Evolutionary conservation across 2,329 filamentous ascomycete species (phyloP).

Genomic region (Colletotrichum gloeosporioides): DNA sequence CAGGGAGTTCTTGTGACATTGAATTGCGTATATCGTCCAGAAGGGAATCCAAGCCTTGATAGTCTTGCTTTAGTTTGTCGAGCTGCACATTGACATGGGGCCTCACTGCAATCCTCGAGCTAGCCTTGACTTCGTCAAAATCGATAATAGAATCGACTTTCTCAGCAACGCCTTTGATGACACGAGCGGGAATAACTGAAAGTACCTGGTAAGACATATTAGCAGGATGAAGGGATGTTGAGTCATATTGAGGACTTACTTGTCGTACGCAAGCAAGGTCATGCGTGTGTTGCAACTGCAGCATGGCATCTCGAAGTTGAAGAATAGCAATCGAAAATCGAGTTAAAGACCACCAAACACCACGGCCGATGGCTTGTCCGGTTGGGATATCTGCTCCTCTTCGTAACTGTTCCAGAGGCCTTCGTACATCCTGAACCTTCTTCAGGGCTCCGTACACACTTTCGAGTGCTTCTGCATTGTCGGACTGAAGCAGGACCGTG

Average conservation of each 20-base stretch:
- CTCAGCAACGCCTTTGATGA: constrained; percentile 70
- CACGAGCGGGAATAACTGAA: constrained; percentile 60
- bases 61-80: constrained; percentile 78
- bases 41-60: constrained; percentile 78
- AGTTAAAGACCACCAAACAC: constrained; percentile 75
- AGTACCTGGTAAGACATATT: constrained; percentile 51
- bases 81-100: constrained; percentile 75
- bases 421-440: constrained; percentile 77
- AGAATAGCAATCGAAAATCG: constrained; percentile 74
- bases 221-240: neutral
- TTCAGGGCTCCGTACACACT: constrained; percentile 67
- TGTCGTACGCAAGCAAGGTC: constrained; percentile 58
- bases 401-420: constrained; percentile 70
- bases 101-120: constrained; percentile 75
- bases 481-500: constrained; percentile 66
- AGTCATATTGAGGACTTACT: constrained; percentile 37
- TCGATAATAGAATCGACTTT: constrained; percentile 79
- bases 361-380: constrained; percentile 61
- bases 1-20: constrained; percentile 68
- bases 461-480: constrained; percentile 65
- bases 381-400: constrained; percentile 73
- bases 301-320: constrained; percentile 69
- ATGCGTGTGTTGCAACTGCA: constrained; percentile 60
- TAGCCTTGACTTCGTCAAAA: constrained; percentile 76
- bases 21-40: constrained; percentile 71